phyloP scores from a whole-genome alignment of 495 filamentous ascomycete species.

The Podospora tetraspora region DNA sequence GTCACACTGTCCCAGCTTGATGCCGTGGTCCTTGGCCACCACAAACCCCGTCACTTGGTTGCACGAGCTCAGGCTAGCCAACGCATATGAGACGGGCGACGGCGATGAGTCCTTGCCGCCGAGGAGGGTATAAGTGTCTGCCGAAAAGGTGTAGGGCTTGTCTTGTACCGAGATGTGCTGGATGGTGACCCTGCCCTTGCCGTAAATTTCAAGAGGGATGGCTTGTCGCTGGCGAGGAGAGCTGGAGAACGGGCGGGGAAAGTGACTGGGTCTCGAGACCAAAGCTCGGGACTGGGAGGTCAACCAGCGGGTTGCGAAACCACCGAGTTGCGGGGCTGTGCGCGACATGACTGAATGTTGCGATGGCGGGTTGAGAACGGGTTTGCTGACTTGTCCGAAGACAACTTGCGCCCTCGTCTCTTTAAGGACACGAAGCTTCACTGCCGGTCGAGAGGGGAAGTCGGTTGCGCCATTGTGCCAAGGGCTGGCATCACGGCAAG shows the following conservation, averaged over 20 bases:
- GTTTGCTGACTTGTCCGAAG: not conserved
- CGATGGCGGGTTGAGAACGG: not conserved
- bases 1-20: slow-evolving; percentile 20
- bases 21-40: slow-evolving; percentile 22
- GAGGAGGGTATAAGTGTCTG: slow-evolving; percentile 24
- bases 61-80: slow-evolving; percentile 27
- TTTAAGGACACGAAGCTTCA: not conserved
- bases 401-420: not conserved
- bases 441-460: not conserved
- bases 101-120: slow-evolving; percentile 24
- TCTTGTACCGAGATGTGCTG: slow-evolving; percentile 18
- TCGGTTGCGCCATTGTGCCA: not conserved
- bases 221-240: not conserved
- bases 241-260: not conserved
- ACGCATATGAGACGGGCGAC: slow-evolving; percentile 24
- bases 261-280: not conserved
- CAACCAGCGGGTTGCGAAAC: not conserved
- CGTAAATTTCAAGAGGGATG: slow-evolving; percentile 17
- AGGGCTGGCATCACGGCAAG: not conserved
- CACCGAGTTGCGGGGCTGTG: not conserved
- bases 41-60: slow-evolving; percentile 26
- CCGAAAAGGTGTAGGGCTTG: slow-evolving; percentile 22
- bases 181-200: slow-evolving; percentile 16
- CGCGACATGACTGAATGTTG: not conserved
- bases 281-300: not conserved